A percentile compares a stretch with the other conserved stretches of the same genome.
phyloP scores from a whole-genome alignment of 208 protist genomes.

The Borovskyia barvae region DNA sequence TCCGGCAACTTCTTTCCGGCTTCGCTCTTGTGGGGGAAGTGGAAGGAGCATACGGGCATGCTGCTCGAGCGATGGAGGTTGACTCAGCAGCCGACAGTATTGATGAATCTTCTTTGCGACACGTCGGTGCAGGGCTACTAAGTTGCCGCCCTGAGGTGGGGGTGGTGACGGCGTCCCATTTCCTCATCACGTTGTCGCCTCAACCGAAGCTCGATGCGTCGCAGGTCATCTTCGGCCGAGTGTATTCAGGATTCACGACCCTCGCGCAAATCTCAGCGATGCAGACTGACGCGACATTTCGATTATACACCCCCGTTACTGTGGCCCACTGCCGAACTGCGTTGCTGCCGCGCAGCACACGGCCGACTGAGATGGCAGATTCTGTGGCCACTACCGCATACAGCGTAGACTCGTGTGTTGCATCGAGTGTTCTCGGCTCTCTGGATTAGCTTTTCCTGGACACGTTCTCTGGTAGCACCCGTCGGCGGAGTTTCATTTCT shows the following conservation, averaged over 20 bases:
- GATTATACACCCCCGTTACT: constrained; percentile 36
- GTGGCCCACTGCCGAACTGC: constrained; percentile 25
- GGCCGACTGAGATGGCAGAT: not conserved
- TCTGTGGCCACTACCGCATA: not conserved
- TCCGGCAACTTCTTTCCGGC: constrained; percentile 31
- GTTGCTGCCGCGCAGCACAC: not conserved
- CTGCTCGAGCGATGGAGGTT: not conserved
- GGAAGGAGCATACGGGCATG: not conserved
- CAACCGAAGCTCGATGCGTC: constrained; percentile 46
- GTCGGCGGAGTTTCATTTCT: too few species aligned
- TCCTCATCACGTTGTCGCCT: constrained; percentile 55
- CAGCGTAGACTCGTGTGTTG: not conserved
- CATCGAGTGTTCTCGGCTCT: too few species aligned
- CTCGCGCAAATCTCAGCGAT: constrained; percentile 32
- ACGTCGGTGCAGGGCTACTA: constrained; percentile 64
- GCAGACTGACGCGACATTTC: constrained; percentile 31
- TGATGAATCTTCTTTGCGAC: constrained; percentile 11
- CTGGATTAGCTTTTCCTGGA: too few species aligned
- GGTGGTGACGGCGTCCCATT: constrained; percentile 15
- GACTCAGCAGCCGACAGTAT: not conserved
- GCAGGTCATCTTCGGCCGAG: constrained; percentile 60
- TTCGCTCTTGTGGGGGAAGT: constrained; percentile 31
- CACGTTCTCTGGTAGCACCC: too few species aligned
- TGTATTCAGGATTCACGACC: constrained; percentile 46
- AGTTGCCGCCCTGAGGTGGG: constrained; percentile 23